Base-by-base conservation (phyloP, 768 basidiomycete species). In the Pleurotus cornucopiae region DNA sequence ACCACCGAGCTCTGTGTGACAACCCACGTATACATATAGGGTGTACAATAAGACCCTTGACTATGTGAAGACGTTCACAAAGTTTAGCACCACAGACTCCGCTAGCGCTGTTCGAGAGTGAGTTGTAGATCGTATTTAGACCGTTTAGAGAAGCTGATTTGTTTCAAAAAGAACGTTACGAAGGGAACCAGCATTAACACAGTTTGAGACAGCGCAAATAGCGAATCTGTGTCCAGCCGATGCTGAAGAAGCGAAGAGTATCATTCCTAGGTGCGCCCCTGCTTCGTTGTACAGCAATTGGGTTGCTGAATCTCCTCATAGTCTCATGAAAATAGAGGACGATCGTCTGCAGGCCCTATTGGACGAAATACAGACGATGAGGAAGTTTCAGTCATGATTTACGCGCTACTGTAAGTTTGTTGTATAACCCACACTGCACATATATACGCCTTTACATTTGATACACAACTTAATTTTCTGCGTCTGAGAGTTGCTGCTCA, bases 11-110 rank as follows among this genome's bases (percentile, higher is more conserved):
- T 30, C 23, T 48, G 54, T 12, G 47, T 34, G 6, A 58, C n/a
- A 57, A 16, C 9, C 11, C 51, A 51, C 49, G 18, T 57, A 37
- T 25, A 0, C 18, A 20, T 53, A 13, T 61, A 95, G 92, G 25
- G 92, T 96, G 11, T 96, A 92, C 70, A 94, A 93, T 71, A 95
- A 95, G 69, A 94, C 94, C 0, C 74, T 91, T 41, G 91, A 94
- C 63, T 95, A 95, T 65, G 93, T 95, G 60, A 89, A 89, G 69
- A 90, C 86, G 6, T 95, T 96, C 67, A 82, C 91, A 11, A 91
- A 94, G 72, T 95, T 94, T 73, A 89, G 85, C 63, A 91, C 87
- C 44, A 88, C 86, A 18, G 91, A 89, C 65, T 87, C 86, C 46
- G 89, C 90, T 4, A 83, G 85, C 62, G 88, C 89, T 41, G 92